phyloP scores from a whole-genome alignment of 2,329 filamentous ascomycete species.

The Fusarium veterinarium region DNA sequence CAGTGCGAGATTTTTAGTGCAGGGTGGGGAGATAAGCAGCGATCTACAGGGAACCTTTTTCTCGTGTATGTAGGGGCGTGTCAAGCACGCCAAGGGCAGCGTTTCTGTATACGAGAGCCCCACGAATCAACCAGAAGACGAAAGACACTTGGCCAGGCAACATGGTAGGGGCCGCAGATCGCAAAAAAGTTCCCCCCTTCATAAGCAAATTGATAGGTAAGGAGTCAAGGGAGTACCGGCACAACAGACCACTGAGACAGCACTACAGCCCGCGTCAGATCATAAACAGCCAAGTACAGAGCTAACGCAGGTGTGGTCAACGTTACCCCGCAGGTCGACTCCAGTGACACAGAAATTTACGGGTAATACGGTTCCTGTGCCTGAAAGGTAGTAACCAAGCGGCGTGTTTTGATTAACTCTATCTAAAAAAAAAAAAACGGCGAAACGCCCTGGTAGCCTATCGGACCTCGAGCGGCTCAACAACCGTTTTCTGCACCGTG shows the following conservation, averaged over 20 bases:
- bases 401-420: constrained; percentile 19
- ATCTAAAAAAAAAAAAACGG: constrained; percentile 6
- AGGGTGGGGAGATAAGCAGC: constrained; percentile 11
- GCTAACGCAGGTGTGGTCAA: neutral
- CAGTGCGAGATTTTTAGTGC: constrained; percentile 15
- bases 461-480: neutral
- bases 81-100: constrained; percentile 1
- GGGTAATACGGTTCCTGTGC: constrained; percentile 11
- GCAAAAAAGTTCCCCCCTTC: neutral
- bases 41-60: constrained; percentile 15
- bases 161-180: constrained; percentile 11
- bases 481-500: neutral
- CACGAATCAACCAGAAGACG: constrained; percentile 13
- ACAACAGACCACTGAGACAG: neutral
- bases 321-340: constrained; percentile 11
- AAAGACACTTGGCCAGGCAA: constrained; percentile 3
- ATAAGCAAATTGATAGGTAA: neutral
- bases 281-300: neutral
- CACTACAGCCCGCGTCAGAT: constrained; percentile 14
- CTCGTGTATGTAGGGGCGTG: constrained; percentile 30
- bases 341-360: neutral
- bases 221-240: neutral
- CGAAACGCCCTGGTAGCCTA: neutral
- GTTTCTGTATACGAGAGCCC: constrained; percentile 13
- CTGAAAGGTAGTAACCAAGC: constrained; percentile 11